Evolutionary conservation across 163 green algal genomes (phyloP), one percentile per base, ranked within the genome.

Genomic region (Chloromonas sp.): DNA sequence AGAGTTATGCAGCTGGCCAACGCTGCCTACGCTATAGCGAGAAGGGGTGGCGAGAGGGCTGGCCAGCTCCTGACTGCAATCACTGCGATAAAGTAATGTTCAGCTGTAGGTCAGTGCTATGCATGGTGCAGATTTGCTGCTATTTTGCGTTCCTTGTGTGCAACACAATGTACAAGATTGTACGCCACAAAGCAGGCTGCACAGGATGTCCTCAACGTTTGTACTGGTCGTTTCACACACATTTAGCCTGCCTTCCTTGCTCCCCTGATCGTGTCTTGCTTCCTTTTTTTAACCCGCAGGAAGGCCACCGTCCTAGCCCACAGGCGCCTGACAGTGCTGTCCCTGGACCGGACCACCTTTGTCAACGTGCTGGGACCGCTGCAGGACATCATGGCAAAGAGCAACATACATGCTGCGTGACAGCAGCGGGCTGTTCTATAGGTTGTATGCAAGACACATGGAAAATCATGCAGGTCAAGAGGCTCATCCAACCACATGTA

Each of bases 281-380:
- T 74, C 66, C 66, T 74, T 74, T 15, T 11, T 11, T 74, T 85
- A 74, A 5, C 66, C 66, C 81, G 82, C 88, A 92, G 87, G 70
- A 81, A 84, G 3, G 85, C 85, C 76, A 92, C 84, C 0, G 88
- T 91, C 1, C 77, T 82, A 5, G 88, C 86, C 57, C 58, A 81
- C 0, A 88, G 78, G 14, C 60, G 79, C 14, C 70, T 91, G 79
- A 81, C 74, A 1, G 86, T 87, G 60, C 81, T 91, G 1, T 83
- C 86, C 3, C 86, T 91, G 70, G 88, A 90, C 81, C 88, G 88
- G 14, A 70, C 57, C 58, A 95, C 90, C 1, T 98, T 98, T 84
- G 89, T 92, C 60, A 87, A 94, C 85, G 89, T 98, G 13, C 92
- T 99, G 84, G 95, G 94, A 1, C 95, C 95, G 1, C 86, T 97